Evolutionary conservation across 2,329 filamentous ascomycete species (phyloP).

Genomic region (Xylariaceae sp.): DNA sequence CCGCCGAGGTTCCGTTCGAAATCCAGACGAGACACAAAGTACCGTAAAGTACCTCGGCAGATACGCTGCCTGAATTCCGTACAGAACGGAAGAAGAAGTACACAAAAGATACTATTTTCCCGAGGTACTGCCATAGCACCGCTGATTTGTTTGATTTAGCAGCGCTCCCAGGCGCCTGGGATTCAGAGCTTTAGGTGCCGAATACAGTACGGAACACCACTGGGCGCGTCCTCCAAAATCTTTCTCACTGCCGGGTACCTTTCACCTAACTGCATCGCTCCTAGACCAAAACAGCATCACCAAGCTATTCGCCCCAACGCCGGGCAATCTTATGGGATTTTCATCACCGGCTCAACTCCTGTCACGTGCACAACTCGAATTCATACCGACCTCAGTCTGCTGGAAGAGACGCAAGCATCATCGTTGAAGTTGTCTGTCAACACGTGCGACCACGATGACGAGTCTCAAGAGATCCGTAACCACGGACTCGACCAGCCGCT

Average conservation of each 20-base stretch:
- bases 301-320: background rate
- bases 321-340: background rate
- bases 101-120: too few relatives aligned
- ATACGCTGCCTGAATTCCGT: too few relatives aligned
- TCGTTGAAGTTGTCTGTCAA: background rate
- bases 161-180: background rate
- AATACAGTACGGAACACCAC: too few relatives aligned
- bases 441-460: conserved; percentile 44
- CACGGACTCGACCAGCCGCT: conserved; percentile 65
- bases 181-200: too few relatives aligned
- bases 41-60: too few relatives aligned
- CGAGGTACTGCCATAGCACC: background rate
- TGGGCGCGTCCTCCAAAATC: too few relatives aligned
- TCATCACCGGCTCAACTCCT: background rate
- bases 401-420: background rate
- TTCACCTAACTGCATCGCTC: background rate
- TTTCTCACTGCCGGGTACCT: background rate
- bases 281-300: background rate
- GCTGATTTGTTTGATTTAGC: conserved; percentile 23
- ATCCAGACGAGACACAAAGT: too few relatives aligned
- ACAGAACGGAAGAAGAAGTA: too few relatives aligned
- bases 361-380: background rate
- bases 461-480: conserved; percentile 57
- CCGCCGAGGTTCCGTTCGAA: too few relatives aligned
- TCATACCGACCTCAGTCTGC: too few relatives aligned